phyloP scores from a whole-genome alignment of 768 basidiomycete genomes.

The Leucosporidium scottii region DNA sequence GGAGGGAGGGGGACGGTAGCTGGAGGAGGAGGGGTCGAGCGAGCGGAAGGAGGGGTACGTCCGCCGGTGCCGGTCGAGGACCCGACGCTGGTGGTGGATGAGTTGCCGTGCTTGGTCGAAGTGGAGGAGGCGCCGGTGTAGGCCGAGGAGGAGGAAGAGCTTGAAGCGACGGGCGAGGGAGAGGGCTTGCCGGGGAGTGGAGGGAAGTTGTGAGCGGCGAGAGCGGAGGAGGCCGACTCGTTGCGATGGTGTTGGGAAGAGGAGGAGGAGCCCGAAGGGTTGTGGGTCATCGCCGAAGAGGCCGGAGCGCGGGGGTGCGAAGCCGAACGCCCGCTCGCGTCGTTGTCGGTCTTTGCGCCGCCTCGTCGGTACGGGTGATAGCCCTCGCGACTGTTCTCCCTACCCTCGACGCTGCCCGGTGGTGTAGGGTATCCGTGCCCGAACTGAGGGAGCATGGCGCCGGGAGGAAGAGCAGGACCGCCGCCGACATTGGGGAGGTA shows the following conservation, averaged over 20 bases:
- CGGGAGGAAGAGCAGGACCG: slow-evolving; percentile 9
- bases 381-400: slow-evolving; percentile 6
- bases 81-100: slow-evolving; percentile 1
- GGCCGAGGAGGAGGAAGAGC: not conserved
- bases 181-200: not conserved
- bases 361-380: slow-evolving; percentile 28
- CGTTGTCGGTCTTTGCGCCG: not conserved
- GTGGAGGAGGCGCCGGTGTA: not conserved
- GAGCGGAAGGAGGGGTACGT: not conserved
- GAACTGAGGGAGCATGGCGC: slow-evolving; percentile 25
- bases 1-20: slow-evolving; percentile 3
- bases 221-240: not conserved
- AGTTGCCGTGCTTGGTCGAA: not conserved
- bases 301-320: not conserved
- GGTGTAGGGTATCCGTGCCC: slow-evolving; percentile 29
- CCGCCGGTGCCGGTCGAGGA: not conserved
- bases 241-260: not conserved
- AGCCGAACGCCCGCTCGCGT: not conserved
- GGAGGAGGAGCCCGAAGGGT: not conserved
- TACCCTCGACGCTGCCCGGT: slow-evolving; percentile 21
- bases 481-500: not conserved
- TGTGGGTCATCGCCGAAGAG: not conserved
- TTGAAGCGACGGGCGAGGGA: not conserved
- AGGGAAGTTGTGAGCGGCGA: slow-evolving; percentile 7
- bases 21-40: not conserved